These are phyloP conservation scores for Spinacia oleracea DNA, from an alignment of 179 eudicot genomes.

Conservation along the genomic window DNA sequence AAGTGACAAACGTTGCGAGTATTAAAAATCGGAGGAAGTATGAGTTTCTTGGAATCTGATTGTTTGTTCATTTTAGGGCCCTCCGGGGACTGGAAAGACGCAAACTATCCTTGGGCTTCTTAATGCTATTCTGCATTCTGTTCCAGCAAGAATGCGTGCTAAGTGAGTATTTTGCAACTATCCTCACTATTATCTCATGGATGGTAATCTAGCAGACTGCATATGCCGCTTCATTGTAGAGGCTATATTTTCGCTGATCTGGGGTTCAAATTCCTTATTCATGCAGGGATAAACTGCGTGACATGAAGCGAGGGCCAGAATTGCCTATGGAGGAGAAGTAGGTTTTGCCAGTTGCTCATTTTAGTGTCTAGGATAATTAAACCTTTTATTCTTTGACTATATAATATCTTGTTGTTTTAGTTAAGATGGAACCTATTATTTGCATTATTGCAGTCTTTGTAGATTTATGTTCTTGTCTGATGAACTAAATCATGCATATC, in stretches of 20 bases:
- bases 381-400: background rate
- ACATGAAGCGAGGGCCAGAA: slow-evolving; percentile 69
- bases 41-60: slow-evolving; percentile 12
- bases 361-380: background rate
- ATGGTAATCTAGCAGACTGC: background rate
- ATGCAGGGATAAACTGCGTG: slow-evolving; percentile 56
- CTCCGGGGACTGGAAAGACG: slow-evolving; percentile 98
- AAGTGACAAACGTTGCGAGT: too few relatives aligned
- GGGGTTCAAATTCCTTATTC: slow-evolving; percentile 9
- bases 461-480: background rate
- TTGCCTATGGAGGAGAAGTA: slow-evolving; percentile 72
- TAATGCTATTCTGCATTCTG: slow-evolving; percentile 88
- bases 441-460: background rate
- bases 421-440: background rate
- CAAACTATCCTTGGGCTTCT: slow-evolving; percentile 97
- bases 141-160: slow-evolving; percentile 77
- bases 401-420: background rate
- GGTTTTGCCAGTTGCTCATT: slow-evolving; percentile 30
- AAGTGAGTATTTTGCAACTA: slow-evolving; percentile 44
- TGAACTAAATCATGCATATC: background rate
- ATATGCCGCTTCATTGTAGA: background rate
- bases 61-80: slow-evolving; percentile 62
- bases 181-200: slow-evolving; percentile 6
- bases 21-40: too few relatives aligned
- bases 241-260: slow-evolving; percentile 1